These are phyloP conservation scores for Fusarium agapanthi DNA, from an alignment of 2,329 filamentous ascomycete species.

Conservation along the genomic window DNA sequence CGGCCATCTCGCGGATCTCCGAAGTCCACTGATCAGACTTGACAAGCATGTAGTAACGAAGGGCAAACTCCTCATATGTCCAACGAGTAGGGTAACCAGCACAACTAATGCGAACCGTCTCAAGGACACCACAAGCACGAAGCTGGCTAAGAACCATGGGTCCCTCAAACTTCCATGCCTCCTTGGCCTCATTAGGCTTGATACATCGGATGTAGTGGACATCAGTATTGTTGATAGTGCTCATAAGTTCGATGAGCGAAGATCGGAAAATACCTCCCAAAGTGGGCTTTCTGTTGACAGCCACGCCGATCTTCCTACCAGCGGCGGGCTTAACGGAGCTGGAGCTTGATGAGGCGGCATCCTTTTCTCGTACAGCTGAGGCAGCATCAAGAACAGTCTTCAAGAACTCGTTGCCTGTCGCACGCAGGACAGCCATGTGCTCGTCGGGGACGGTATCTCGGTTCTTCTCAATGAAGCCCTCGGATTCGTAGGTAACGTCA, in stretches of 20 bases:
- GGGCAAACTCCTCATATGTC: conserved; percentile 98
- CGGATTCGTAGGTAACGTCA: conserved; percentile 98
- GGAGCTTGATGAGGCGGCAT: conserved; percentile 70
- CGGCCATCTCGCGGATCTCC: conserved; percentile 93
- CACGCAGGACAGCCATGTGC: conserved; percentile 90
- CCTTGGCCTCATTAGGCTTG: conserved; percentile 97
- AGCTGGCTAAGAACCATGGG: conserved; percentile 98
- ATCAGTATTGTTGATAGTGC: conserved; percentile 96
- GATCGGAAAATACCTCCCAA: conserved; percentile 99
- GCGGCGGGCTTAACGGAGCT: conserved; percentile 81
- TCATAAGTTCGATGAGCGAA: conserved; percentile 96
- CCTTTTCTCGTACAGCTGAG: conserved; percentile 88
- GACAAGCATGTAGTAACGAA: conserved; percentile 98
- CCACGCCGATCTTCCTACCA: conserved; percentile 88
- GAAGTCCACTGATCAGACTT: conserved; percentile 90
- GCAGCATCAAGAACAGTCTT: conserved; percentile 86
- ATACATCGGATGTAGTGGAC: conserved; percentile 99
- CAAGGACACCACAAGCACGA: conserved; percentile 96
- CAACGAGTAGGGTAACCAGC: conserved; percentile 97
- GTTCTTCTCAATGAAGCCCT: conserved; percentile 99
- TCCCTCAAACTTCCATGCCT: conserved; percentile 96
- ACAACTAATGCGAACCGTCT: conserved; percentile 97
- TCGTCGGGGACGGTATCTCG: conserved; percentile 98
- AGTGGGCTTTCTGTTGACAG: conserved; percentile 94
- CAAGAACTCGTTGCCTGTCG: conserved; percentile 86